phyloP scores from a whole-genome alignment of 164 flowering plant species.

The Tinospora cordifolia region DNA sequence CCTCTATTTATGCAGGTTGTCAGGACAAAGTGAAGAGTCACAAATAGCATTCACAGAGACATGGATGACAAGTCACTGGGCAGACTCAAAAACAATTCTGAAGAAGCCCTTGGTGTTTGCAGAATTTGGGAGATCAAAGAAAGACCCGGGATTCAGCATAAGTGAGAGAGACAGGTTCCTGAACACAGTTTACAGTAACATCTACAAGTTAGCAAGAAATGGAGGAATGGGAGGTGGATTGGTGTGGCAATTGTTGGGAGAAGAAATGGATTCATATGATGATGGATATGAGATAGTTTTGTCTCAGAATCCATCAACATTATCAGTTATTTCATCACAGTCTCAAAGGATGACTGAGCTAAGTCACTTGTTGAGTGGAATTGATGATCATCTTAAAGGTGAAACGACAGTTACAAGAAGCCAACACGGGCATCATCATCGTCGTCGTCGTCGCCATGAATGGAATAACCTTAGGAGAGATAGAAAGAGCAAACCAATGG shows the following conservation, averaged over 20 bases:
- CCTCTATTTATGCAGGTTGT: slow-evolving; percentile 14
- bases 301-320: slow-evolving; percentile 18
- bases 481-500: not conserved
- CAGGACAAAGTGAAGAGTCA: slow-evolving; percentile 14
- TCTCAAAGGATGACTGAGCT: slow-evolving; percentile 22
- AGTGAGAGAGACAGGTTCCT: slow-evolving; percentile 14
- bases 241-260: slow-evolving; percentile 28
- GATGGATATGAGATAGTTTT: slow-evolving; percentile 30
- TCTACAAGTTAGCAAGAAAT: slow-evolving; percentile 18
- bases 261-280: slow-evolving; percentile 24
- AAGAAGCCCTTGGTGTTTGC: slow-evolving; percentile 26
- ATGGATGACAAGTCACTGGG: slow-evolving; percentile 29
- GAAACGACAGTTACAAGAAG: not conserved
- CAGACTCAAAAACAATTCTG: slow-evolving; percentile 21
- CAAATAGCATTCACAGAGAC: slow-evolving; percentile 22
- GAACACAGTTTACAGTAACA: slow-evolving; percentile 16
- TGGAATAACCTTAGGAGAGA: not conserved
- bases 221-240: slow-evolving; percentile 22
- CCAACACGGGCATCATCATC: slow-evolving; percentile 2
- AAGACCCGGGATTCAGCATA: slow-evolving; percentile 16
- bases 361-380: not conserved
- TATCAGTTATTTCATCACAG: slow-evolving; percentile 13
- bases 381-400: too few species aligned
- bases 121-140: slow-evolving; percentile 20
- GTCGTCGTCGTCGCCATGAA: not conserved